Percentiles rank a stretch among this genome's conserved stretches.
Evolutionary conservation across 805 yeast species (phyloP).

Genomic region (Lipomyces kockii): DNA sequence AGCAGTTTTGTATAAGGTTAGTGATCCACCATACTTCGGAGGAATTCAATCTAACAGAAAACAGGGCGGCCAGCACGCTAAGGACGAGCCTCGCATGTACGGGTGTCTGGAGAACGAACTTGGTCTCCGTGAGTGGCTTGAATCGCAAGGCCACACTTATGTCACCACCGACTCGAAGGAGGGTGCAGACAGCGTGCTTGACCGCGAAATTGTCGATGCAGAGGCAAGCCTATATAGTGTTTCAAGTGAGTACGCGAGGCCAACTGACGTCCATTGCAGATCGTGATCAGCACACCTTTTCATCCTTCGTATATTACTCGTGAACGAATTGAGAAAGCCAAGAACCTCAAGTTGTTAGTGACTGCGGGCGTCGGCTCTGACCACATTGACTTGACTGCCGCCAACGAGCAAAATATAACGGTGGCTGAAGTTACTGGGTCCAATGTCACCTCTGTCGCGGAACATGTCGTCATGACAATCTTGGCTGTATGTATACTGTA

Average conservation of each 20-base stretch:
- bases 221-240: slow-evolving; percentile 53
- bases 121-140: slow-evolving; percentile 69
- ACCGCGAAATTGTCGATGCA: slow-evolving; percentile 68
- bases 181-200: slow-evolving; percentile 61
- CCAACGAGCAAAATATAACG: slow-evolving; percentile 64
- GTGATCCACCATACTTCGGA: not conserved
- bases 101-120: slow-evolving; percentile 79
- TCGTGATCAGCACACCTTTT: slow-evolving; percentile 81
- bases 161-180: slow-evolving; percentile 73
- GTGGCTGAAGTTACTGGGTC: slow-evolving; percentile 85
- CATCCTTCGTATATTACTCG: slow-evolving; percentile 76
- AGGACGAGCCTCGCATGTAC: slow-evolving; percentile 61
- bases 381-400: slow-evolving; percentile 73
- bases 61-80: slow-evolving; percentile 52
- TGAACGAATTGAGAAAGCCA: slow-evolving; percentile 69
- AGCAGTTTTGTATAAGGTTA: slow-evolving; percentile 46
- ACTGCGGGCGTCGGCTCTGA: slow-evolving; percentile 90
- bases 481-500: slow-evolving; percentile 46
- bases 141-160: slow-evolving; percentile 67
- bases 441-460: slow-evolving; percentile 79
- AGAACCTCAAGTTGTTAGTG: slow-evolving; percentile 68
- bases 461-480: slow-evolving; percentile 77
- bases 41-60: not conserved
- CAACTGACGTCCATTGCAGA: slow-evolving; percentile 7
- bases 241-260: too few relatives aligned